Evolutionary conservation across 2,329 filamentous ascomycete genomes (phyloP).

Genomic region (Colletotrichum sp.): DNA sequence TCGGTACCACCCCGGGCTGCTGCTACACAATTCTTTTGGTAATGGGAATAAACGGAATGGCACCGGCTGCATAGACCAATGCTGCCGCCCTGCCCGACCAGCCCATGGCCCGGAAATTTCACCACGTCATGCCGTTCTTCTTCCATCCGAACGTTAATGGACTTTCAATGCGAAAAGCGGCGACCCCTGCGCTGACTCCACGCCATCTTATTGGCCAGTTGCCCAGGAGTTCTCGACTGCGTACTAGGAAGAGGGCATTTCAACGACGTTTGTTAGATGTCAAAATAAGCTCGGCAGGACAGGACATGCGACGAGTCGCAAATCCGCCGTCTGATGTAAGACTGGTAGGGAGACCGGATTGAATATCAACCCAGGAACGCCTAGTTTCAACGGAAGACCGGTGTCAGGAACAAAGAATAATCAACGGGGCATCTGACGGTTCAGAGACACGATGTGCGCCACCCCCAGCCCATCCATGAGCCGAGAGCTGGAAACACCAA

Average conservation of each 20-base stretch:
- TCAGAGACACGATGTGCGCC: not conserved
- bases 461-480: not conserved
- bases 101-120: slow-evolving; percentile 11
- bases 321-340: not conserved
- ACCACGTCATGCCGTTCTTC: slow-evolving; percentile 15
- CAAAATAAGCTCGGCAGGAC: not conserved
- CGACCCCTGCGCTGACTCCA: not conserved
- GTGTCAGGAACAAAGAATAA: not conserved
- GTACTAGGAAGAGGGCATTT: not conserved
- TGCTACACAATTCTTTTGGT: not conserved
- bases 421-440: not conserved
- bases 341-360: not conserved
- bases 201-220: not conserved
- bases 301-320: not conserved
- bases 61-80: not conserved
- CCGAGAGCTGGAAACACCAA: not conserved
- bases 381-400: not conserved
- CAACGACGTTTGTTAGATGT: not conserved
- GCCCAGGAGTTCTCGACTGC: not conserved
- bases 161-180: not conserved
- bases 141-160: not conserved
- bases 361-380: not conserved
- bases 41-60: not conserved
- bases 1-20: not conserved
- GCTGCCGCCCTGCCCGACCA: not conserved